Evolutionary conservation across 1,284 basidiomycete species (phyloP).

Genomic region (Trametes hirsuta): DNA sequence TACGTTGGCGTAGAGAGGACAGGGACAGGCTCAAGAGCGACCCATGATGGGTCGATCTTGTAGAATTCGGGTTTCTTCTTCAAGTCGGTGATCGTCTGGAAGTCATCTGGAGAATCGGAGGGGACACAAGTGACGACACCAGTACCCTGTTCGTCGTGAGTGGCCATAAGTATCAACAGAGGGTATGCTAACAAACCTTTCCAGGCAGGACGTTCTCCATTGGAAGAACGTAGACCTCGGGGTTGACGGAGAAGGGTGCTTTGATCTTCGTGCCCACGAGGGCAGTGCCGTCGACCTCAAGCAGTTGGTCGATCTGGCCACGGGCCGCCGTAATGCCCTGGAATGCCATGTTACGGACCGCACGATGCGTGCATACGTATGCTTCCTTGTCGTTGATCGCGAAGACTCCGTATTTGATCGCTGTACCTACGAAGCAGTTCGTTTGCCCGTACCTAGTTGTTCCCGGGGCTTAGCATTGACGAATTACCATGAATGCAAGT

Average conservation of each 20-base stretch:
- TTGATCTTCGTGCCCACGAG: constrained; percentile 91
- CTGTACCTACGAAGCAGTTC: constrained; percentile 94
- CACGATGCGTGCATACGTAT: constrained; percentile 88
- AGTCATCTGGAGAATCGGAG: constrained; percentile 99
- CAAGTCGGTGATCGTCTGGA: constrained; percentile 87
- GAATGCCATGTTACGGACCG: constrained; percentile 98
- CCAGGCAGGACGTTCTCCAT: constrained; percentile 98
- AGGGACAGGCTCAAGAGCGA: constrained; percentile 83
- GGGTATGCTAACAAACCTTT: constrained; percentile 55
- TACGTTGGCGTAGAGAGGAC: constrained; percentile 91
- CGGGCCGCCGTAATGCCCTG: constrained; percentile 80
- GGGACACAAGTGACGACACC: constrained; percentile 99
- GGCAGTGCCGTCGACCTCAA: constrained; percentile 77
- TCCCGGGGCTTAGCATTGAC: constrained; percentile 11
- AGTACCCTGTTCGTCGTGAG: constrained; percentile 67
- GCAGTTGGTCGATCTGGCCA: constrained; percentile 74
- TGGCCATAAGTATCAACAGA: background rate
- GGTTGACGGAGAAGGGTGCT: constrained; percentile 84
- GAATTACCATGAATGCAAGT: background rate
- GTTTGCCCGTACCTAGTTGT: constrained; percentile 90
- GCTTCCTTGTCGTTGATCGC: constrained; percentile 87
- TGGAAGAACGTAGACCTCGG: constrained; percentile 93
- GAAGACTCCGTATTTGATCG: constrained; percentile 93
- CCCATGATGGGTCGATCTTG: constrained; percentile 93
- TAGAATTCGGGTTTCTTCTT: constrained; percentile 98